Base-by-base conservation (phyloP, 345 rosid species). In the Gossypioides kirkii region DNA sequence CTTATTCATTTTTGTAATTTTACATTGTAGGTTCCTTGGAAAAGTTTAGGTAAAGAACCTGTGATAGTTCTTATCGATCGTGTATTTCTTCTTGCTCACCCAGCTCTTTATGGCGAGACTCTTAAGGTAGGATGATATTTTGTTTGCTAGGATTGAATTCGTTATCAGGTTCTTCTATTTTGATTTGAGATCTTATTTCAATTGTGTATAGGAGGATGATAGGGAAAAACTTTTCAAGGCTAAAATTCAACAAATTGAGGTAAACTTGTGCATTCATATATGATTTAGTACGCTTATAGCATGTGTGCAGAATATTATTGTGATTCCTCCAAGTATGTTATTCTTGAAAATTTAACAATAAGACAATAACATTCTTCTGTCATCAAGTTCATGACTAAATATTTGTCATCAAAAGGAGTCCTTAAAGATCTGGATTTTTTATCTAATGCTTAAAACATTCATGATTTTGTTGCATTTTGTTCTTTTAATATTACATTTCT, bases 181-280 rank as follows among this genome's bases (percentile, higher is more conserved):
- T 58, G 12, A 65, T 53, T 67, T 18, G 50, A 46, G 41, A 14
- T 68, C 20, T 55, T 68, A 28, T 67, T 75, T 28, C 43, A 38
- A 45, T 50, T 17, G 47, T 75, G n/a, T 72, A 58, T 45, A 92
- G 99, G 94, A 92, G 83, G 93, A 92, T 80, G 95, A 89, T 71
- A 84, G 86, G 86, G 87, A 84, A 74, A 95, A 92, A 73, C 93
- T 89, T 70, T 84, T 92, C 74, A 96, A 90, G 78, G 85, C 94
- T 74, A 95, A 95, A 83, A 91, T 88, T 85, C 96, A 88, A 74
- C 98, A 91, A 83, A 95, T 92, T 75, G 98, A 95, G 97, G 99
- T 92, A 66, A 80, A 61, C 28, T 53, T 46, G 18, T 18, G 53
- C 1, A 22, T 28, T 69, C 46, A 17, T 50, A 26, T 28, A 17